phyloP scores from a whole-genome alignment of 1,284 basidiomycete species.

The Meira miltonrushii region DNA sequence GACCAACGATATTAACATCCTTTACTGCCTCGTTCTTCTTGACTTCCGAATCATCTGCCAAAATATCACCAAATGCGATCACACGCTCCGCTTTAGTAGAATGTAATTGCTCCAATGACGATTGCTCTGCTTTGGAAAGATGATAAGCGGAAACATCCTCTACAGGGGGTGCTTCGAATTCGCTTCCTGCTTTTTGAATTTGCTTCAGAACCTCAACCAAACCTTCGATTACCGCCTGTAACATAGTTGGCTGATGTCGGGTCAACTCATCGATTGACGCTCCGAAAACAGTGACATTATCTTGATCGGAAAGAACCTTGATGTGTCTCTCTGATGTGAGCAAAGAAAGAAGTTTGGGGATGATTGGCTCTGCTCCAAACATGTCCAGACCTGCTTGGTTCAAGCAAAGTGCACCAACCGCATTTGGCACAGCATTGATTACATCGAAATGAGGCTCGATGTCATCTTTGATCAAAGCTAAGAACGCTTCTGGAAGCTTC shows the following conservation, averaged over 20 bases:
- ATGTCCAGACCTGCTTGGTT: constrained; percentile 84
- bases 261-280: constrained; percentile 89
- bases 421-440: constrained; percentile 85
- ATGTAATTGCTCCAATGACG: background rate
- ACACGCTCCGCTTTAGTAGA: constrained; percentile 10
- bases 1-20: constrained; percentile 35
- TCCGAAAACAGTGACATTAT: constrained; percentile 82
- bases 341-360: constrained; percentile 75
- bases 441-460: constrained; percentile 68
- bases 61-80: constrained; percentile 24
- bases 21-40: constrained; percentile 26
- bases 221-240: constrained; percentile 70
- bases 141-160: background rate
- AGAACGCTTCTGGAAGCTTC: constrained; percentile 82
- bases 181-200: constrained; percentile 68
- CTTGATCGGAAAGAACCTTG: constrained; percentile 84
- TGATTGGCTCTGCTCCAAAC: constrained; percentile 67
- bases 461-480: constrained; percentile 73
- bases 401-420: constrained; percentile 91
- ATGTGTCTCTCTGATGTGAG: constrained; percentile 80
- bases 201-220: constrained; percentile 66
- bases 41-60: constrained; percentile 27
- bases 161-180: constrained; percentile 49
- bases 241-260: constrained; percentile 87
- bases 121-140: constrained; percentile 3